Evolutionary conservation across 805 yeast species (phyloP).

Genomic region (Starmerella apis): DNA sequence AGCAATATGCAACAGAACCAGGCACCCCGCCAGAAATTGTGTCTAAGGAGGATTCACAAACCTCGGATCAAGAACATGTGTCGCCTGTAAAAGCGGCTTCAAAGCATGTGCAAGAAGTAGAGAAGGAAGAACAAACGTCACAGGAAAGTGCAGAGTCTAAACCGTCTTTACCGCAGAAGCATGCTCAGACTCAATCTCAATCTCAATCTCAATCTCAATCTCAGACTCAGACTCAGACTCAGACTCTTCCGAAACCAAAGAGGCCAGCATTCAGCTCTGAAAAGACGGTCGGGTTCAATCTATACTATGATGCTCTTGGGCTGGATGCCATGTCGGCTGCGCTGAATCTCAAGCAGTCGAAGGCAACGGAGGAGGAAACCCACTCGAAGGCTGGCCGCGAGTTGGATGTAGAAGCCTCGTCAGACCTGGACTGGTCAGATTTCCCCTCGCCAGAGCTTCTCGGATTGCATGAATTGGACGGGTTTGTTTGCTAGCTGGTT

Average conservation of each 20-base stretch:
- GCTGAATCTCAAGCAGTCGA: slow-evolving; percentile 5
- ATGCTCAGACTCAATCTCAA: too few species aligned
- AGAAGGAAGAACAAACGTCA: neutral
- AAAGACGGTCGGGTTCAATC: slow-evolving; percentile 17
- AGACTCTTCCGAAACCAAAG: neutral
- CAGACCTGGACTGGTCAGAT: slow-evolving; percentile 12
- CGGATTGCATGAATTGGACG: slow-evolving; percentile 27
- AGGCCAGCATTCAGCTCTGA: neutral
- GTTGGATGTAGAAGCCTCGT: slow-evolving; percentile 3
- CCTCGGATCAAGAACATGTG: too few species aligned
- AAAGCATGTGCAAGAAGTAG: neutral
- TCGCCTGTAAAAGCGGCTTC: too few species aligned
- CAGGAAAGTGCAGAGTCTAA: too few species aligned
- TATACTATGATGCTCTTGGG: slow-evolving; percentile 27
- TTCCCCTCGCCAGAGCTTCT: slow-evolving; percentile 26
- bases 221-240: too few species aligned
- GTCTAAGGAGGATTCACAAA: neutral
- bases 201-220: too few species aligned
- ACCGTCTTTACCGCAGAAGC: too few species aligned
- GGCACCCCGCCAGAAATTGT: neutral
- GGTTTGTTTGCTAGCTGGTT: slow-evolving; percentile 18
- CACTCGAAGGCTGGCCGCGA: slow-evolving; percentile 11
- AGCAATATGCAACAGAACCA: neutral
- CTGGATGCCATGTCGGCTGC: slow-evolving; percentile 20
- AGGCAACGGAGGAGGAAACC: slow-evolving; percentile 1